These are phyloP conservation scores for Paramyrothecium roridum DNA, from an alignment of 2,329 filamentous ascomycete species.

Conservation along the genomic window DNA sequence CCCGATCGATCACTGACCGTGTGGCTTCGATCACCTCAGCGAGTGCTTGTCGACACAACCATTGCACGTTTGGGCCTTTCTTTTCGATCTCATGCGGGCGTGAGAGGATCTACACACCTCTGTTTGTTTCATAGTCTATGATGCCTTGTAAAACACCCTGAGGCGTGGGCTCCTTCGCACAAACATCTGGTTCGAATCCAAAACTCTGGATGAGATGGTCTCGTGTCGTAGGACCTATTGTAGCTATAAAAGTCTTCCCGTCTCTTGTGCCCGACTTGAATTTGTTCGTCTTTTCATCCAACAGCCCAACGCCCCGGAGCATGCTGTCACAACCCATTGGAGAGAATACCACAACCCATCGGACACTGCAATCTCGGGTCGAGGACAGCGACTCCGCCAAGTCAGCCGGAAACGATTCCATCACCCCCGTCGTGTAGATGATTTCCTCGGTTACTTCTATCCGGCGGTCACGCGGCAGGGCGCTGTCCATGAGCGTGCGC, in stretches of 20 bases:
- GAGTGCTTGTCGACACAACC: too few species aligned
- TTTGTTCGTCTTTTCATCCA: conserved; percentile 44
- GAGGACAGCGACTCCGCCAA: conserved; percentile 52
- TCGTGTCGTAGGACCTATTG: conserved; percentile 90
- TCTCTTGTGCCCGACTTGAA: conserved; percentile 22
- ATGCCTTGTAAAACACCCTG: conserved; percentile 75
- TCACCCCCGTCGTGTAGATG: conserved; percentile 83
- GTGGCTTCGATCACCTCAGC: neutral
- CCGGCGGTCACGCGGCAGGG: conserved; percentile 43
- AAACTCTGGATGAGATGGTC: conserved; percentile 67
- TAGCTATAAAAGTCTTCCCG: conserved; percentile 65
- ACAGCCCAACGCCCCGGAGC: conserved; percentile 48
- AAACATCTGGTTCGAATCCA: conserved; percentile 71
- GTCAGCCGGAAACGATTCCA: conserved; percentile 70
- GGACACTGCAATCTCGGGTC: conserved; percentile 34
- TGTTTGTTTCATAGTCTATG: conserved; percentile 19
- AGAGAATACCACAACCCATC: conserved; percentile 77
- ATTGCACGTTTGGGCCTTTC: too few species aligned
- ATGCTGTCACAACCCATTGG: conserved; percentile 63
- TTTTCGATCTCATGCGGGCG: too few species aligned
- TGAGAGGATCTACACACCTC: neutral
- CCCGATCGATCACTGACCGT: neutral
- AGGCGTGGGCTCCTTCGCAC: conserved; percentile 76
- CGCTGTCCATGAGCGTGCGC: conserved; percentile 63
- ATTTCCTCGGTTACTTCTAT: conserved; percentile 75